Base-by-base conservation (phyloP, 108 stramenopile genomes). In the Fragilaria crotonensis region DNA sequence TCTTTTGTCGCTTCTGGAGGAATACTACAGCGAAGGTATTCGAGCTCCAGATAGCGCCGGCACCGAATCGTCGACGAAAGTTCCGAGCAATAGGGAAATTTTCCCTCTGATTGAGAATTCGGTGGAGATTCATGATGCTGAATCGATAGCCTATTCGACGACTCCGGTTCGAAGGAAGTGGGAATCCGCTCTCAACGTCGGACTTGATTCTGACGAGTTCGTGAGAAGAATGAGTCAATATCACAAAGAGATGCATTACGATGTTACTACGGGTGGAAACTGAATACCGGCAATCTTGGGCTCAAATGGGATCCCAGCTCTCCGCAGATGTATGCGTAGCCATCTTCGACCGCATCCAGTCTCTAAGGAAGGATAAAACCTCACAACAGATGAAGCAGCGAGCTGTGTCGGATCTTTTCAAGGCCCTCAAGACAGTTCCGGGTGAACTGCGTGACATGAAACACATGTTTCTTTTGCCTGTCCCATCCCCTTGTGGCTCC, bases 351-450 rank as follows among this genome's bases (percentile, higher is more conserved):
- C 81, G 97, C 14, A 94, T 97, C 23, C 64, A 81, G 5, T 46
- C 66, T 22, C 73, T 98, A 55, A 68, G 94, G 25, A 52, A 48
- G 4, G 56, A 63, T 26, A 89, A 93, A 27, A 70, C 79, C 1
- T 79, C 90, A 3, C 87, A 90, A 59, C 79, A 74, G 31, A 83
- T 94, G 73, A 99, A 99, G 67, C 85, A 94, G 54, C 63, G 94
- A 25, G 98, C 96, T 26, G 68, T 99, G 1, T 66, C 87, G 0
- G 96, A 97, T 54, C 68, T 96, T 23, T 80, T 97, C 31, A 88
- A 86, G 21, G 86, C 70, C 27, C 71, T 98, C 56, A 87, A 80
- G 66, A 60, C 72, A n/a, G 76, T 76, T 22, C 88, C 92, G 14
- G 59, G 54, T 17, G 67, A 87, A 58, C 41, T 88, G 21, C 59